phyloP scores from a whole-genome alignment of 106 monocot species.

The Dioscorea alata region DNA sequence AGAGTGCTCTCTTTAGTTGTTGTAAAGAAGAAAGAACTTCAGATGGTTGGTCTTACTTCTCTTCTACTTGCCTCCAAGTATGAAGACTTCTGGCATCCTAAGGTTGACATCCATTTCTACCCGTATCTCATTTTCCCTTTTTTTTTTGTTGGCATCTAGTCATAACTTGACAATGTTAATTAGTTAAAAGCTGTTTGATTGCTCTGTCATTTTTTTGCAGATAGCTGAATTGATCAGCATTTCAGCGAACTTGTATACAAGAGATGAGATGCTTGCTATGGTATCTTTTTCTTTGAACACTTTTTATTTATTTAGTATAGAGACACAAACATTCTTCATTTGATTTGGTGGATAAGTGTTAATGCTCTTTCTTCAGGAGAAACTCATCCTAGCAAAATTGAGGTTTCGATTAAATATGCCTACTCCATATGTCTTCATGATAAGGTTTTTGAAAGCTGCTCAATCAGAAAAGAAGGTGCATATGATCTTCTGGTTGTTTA shows the following conservation, averaged over 20 bases:
- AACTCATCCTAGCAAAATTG: constrained; percentile 25
- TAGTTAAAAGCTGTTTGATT: no score
- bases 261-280: constrained; percentile 46
- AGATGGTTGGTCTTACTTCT: constrained; percentile 41
- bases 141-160: neutral
- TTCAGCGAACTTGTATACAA: constrained; percentile 25
- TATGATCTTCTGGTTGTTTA: neutral
- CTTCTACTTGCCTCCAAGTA: constrained; percentile 52
- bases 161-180: no score
- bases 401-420: constrained; percentile 43
- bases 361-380: constrained; percentile 25
- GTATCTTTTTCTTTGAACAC: constrained; percentile 7
- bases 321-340: neutral
- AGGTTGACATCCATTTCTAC: constrained; percentile 20
- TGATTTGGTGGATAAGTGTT: neutral
- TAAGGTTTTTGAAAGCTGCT: constrained; percentile 52
- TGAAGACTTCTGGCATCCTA: constrained; percentile 60
- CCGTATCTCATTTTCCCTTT: neutral
- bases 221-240: constrained; percentile 41
- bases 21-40: constrained; percentile 32
- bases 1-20: constrained; percentile 37
- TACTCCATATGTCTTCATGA: constrained; percentile 51
- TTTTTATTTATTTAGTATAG: neutral
- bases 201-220: constrained; percentile 16
- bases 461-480: constrained; percentile 31